These are phyloP conservation scores for Neurospora sp. DNA, from an alignment of 495 filamentous ascomycete species.

Conservation along the genomic window DNA sequence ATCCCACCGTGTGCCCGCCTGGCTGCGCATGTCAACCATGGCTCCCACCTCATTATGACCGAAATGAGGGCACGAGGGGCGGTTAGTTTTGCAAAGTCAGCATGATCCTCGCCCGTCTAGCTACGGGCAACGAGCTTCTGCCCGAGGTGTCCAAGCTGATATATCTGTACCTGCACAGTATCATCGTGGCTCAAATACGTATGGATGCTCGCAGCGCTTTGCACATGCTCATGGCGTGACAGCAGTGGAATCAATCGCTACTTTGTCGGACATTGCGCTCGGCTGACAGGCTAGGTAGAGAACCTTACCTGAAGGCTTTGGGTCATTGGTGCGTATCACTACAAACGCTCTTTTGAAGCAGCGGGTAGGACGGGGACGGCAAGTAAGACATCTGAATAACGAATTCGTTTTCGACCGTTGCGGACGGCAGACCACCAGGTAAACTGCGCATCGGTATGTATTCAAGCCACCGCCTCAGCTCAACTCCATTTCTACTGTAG, in stretches of 20 bases:
- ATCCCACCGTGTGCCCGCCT: not conserved
- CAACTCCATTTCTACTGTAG: not conserved
- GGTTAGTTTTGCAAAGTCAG: not conserved
- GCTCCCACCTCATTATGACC: not conserved
- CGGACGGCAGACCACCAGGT: not conserved
- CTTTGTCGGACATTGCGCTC: not conserved
- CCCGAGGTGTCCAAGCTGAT: not conserved
- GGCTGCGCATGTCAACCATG: not conserved
- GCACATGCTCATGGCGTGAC: not conserved
- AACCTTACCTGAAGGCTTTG: not conserved
- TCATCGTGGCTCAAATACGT: not conserved
- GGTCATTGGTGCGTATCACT: not conserved
- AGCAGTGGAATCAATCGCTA: not conserved
- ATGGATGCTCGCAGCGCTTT: not conserved
- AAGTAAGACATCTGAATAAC: not conserved
- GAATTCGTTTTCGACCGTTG: not conserved
- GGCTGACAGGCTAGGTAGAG: not conserved
- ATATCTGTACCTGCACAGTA: not conserved
- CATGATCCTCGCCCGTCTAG: not conserved
- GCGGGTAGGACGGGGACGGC: not conserved
- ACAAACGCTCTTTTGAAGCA: not conserved
- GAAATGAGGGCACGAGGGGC: not conserved
- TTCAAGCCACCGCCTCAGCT: not conserved
- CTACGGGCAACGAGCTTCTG: not conserved
- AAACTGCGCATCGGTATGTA: not conserved